phyloP scores from a whole-genome alignment of 202 grass and related monocot genomes.

The Carex arenaria region DNA sequence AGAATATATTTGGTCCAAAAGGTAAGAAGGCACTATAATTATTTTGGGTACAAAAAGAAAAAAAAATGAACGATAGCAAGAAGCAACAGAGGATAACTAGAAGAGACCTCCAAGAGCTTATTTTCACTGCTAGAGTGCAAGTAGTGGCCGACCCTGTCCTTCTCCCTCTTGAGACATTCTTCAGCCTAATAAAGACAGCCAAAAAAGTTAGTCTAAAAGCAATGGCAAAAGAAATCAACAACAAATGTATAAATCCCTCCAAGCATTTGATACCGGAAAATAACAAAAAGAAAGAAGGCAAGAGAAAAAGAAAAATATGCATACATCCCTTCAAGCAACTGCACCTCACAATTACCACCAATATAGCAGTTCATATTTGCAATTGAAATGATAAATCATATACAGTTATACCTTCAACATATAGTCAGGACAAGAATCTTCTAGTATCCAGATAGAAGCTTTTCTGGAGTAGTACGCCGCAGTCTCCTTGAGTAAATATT shows the following conservation, averaged over 20 bases:
- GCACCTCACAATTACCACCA: not conserved
- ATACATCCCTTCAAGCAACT: not conserved
- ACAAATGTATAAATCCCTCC: no score
- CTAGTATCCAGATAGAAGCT: conserved; percentile 89
- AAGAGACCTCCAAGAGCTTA: conserved; percentile 81
- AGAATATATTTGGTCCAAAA: not conserved
- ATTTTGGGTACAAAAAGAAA: not conserved
- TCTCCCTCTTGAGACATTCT: conserved; percentile 89
- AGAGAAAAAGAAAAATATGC: not conserved
- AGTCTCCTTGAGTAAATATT: conserved; percentile 84
- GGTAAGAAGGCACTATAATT: not conserved
- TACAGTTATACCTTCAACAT: conserved; percentile 73
- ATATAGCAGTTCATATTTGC: conserved; percentile 12
- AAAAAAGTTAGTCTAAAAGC: not conserved
- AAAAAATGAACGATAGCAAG: conserved; percentile 7
- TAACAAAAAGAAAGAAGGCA: not conserved
- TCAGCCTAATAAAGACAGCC: conserved; percentile 62
- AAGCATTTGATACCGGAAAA: no score
- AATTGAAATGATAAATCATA: conserved; percentile 12
- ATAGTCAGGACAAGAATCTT: conserved; percentile 95
- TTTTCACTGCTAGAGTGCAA: conserved; percentile 91
- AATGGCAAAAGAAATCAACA: not conserved
- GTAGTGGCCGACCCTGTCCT: conserved; percentile 94
- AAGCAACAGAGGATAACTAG: conserved; percentile 3
- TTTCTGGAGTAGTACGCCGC: conserved; percentile 91